Base-by-base conservation (phyloP, 805 yeast species). In the Wickerhamomyces bovis region DNA sequence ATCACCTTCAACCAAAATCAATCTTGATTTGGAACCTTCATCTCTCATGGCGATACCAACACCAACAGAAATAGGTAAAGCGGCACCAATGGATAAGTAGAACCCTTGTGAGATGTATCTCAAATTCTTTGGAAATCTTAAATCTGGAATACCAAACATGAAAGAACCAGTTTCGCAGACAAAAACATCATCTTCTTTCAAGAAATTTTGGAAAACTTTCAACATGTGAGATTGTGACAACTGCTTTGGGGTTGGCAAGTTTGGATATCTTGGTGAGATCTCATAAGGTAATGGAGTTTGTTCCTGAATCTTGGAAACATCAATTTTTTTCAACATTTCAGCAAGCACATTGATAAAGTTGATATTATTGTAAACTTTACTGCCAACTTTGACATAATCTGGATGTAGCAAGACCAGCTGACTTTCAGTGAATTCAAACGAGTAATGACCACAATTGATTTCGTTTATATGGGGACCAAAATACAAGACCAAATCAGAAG, bases 41-140 rank as follows among this genome's bases (percentile, higher is more conserved):
- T 85, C 95, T 43, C 74, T 71, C 66, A 77, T 69, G 0, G 92
- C 97, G 46, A 86, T 68, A 18, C 87, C 81, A 22, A 83, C 85
- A 43, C 97, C 97, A 47, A 90, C 75, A 5, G 94, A 76, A 11
- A 90, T 85, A 3, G 97, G 97, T 23, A 90, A 69, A 0, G 95
- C 92, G 69, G 79, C 85, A 6, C 97, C 97, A 56, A 90, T 90
- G 2, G 95, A 87, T 8, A 89, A 77, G 61, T 83, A 90, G 60
- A 83, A 86, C 19, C 81, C 76, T 66, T 88, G 95, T 3, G 88
- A 75, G 35, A 83, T 69, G 44, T 72, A 68, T 44, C 68, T 69
- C 25, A 76, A 68, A 45, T 76, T 73, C 18, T 64, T 57, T 38
- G 89, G 86, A 48, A 90, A 75, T 53, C 69, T 67, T 30, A 84